A percentile compares a stretch with the other conserved stretches of the same genome.
Conservation (phyloP, 768 basidiomycete species). For the Candolleomyces efflorescens region DNA sequence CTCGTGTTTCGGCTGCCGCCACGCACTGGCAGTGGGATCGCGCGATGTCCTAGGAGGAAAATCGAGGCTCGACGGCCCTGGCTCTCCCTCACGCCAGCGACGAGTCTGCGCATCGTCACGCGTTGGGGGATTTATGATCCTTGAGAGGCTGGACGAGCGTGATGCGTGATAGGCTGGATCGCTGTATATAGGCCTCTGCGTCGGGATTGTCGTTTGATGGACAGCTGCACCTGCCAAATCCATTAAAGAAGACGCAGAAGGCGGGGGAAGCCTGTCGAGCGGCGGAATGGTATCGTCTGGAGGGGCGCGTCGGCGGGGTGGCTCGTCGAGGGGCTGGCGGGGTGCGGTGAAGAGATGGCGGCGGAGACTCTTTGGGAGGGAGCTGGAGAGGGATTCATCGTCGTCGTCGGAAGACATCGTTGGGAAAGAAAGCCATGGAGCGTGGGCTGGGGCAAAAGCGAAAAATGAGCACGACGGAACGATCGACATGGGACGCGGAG, state of each 20-base stretch:
- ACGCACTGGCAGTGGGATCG: not conserved
- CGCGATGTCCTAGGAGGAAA: conserved; percentile 12
- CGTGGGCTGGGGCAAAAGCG: conserved; percentile 6
- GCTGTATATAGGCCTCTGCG: conserved; percentile 25
- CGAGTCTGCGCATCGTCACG: conserved; percentile 12
- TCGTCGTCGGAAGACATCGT: conserved; percentile 17
- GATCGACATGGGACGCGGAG: conserved; percentile 33
- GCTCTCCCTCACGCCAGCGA: conserved; percentile 41
- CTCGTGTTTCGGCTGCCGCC: not conserved
- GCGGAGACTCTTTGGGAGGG: conserved; percentile 47
- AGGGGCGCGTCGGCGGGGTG: conserved; percentile 22
- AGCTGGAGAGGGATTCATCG: conserved; percentile 27
- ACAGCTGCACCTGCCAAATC: conserved; percentile 11
- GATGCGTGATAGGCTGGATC: conserved; percentile 27
- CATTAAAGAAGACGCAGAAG: conserved; percentile 8
- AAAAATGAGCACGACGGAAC: conserved; percentile 21
- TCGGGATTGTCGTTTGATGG: conserved; percentile 10
- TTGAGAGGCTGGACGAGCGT: conserved; percentile 22
- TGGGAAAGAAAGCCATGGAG: conserved; percentile 10
- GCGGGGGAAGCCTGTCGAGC: not conserved
- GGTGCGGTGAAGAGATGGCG: conserved; percentile 42
- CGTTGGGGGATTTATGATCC: conserved; percentile 13
- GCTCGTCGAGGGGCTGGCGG: conserved; percentile 24
- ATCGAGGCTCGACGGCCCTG: conserved; percentile 38
- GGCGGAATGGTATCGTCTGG: conserved; percentile 11